Evolutionary conservation across 805 yeast genomes (phyloP).

Genomic region (Komagataella populi): DNA sequence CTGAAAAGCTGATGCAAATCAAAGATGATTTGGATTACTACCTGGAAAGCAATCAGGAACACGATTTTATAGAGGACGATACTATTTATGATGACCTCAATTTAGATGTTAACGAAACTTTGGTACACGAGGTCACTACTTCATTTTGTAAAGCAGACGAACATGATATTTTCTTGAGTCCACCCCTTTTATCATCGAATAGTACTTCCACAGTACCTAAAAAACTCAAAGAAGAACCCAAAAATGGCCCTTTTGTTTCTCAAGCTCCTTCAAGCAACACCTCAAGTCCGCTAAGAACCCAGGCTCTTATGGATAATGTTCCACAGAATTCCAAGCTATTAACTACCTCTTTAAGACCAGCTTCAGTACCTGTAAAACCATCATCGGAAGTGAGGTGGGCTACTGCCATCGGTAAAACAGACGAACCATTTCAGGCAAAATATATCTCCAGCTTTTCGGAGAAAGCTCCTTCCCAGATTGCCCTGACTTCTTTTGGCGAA

Average conservation of each 20-base stretch:
- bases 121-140: conserved; percentile 14
- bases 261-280: not conserved
- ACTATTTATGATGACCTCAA: conserved; percentile 83
- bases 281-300: not conserved
- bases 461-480: not conserved
- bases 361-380: conserved; percentile 20
- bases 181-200: conserved; percentile 2
- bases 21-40: conserved; percentile 88
- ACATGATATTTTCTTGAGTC: conserved; percentile 8
- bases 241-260: not conserved
- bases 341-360: conserved; percentile 18
- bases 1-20: conserved; percentile 61
- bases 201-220: conserved; percentile 7
- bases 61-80: conserved; percentile 89
- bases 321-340: not conserved
- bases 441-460: not conserved
- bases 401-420: conserved; percentile 8
- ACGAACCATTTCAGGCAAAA: not conserved
- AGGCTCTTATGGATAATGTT: not conserved
- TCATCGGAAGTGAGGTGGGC: conserved; percentile 19
- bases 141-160: conserved; percentile 2
- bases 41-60: conserved; percentile 87
- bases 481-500: not conserved
- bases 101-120: conserved; percentile 32
- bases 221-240: conserved; percentile 4